Evolutionary conservation across 345 rosid species (phyloP), one percentile per base, ranked within the genome.

Genomic region (Gossypium ekmanianum): DNA sequence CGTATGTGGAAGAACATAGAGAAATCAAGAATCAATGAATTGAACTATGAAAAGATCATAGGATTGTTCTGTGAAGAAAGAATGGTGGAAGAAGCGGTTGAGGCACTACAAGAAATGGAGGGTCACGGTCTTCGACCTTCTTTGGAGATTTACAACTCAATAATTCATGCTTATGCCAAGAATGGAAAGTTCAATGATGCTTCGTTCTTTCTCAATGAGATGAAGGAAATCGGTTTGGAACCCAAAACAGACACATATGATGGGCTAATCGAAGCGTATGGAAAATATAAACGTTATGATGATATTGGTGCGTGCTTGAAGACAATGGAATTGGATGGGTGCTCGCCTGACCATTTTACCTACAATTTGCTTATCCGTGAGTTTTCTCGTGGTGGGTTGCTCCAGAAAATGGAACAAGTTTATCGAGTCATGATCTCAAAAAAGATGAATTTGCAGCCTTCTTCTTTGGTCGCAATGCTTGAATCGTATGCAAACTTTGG

Each of bases 311-410:
- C 55, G 78, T 91, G 92, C 69, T 11, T 88, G 74, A 89, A 81
- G 82, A 79, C 51, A 69, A 92, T 92, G 92, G 87, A 87, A 80
- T 59, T 62, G 61, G 87, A 85, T 18, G 79, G 88, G 41, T 88
- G 90, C 74, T 73, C 56, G 4, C 90, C 87, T 54, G 93, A 88
- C 62, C 83, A 76, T 11, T n/a, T 78, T 20, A 92, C 93, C 44
- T 92, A 83, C 74, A 89, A 92, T 87, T 79, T 90, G 77, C 88
- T 92, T 39, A 79, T 90, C 72, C 81, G 67, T 2, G 88, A 86
- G 83, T 89, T 84, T 86, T 79, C 91, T 0, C 82, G 73, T 34
- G 92, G 82, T 17, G 95, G 92, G 20, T 79, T 90, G 87, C 85
- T 92, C 41, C 78, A 79, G 45, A 84, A 84, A 61, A 90, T 92